Evolutionary conservation across 208 protist genomes (phyloP).

Genomic region (Wallacemonas sp.): DNA sequence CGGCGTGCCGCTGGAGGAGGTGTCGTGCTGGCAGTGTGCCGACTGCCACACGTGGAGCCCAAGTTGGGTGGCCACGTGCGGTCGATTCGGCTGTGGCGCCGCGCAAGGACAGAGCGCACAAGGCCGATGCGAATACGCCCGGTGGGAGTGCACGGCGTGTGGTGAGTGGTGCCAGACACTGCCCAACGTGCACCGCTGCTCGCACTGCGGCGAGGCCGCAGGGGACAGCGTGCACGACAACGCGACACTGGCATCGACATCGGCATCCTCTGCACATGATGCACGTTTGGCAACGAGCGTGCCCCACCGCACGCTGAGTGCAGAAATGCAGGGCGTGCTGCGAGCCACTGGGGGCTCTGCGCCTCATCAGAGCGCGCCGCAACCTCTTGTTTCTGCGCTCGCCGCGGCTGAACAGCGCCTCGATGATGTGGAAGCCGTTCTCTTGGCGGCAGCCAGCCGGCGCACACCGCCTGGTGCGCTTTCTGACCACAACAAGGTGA

Average conservation of each 20-base stretch:
- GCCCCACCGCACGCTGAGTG: too few relatives aligned
- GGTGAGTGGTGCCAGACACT: conserved; percentile 22
- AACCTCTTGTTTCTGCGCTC: not conserved
- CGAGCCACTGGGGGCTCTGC: not conserved
- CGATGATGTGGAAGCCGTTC: conserved; percentile 21
- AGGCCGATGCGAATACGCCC: conserved; percentile 29
- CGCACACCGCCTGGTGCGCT: not conserved
- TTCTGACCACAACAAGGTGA: not conserved
- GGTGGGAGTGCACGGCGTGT: conserved; percentile 52
- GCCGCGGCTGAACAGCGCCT: conserved; percentile 16
- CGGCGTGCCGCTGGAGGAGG: conserved; percentile 25
- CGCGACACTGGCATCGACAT: not conserved
- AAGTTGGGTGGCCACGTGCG: conserved; percentile 41
- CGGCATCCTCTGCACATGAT: not conserved
- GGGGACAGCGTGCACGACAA: not conserved
- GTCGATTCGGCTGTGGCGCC: conserved; percentile 40
- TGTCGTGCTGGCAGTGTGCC: conserved; percentile 55
- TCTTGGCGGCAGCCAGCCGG: conserved; percentile 1
- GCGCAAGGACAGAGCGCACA: not conserved
- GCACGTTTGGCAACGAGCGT: too few relatives aligned
- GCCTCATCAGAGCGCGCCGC: not conserved
- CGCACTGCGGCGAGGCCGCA: conserved; percentile 26
- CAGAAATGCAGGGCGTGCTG: not conserved
- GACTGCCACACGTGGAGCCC: conserved; percentile 26
- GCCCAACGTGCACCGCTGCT: conserved; percentile 23